These are phyloP conservation scores for Ogataea naganishii DNA, from an alignment of 805 yeast species.

Conservation along the genomic window DNA sequence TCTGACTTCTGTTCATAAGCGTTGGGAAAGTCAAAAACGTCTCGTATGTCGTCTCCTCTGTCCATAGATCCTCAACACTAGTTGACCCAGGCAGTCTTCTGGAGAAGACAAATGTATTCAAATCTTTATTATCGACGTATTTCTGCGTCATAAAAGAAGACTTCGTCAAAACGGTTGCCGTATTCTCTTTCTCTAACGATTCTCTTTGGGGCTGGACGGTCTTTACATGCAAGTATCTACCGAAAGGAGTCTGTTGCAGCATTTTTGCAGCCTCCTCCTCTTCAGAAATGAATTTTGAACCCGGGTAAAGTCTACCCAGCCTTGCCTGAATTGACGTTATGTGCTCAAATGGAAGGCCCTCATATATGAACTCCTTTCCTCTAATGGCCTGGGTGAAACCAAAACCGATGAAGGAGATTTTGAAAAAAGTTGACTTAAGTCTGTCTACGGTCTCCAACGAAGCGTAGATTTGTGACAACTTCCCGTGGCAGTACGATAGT, in stretches of 20 bases:
- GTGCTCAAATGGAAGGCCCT: conserved; percentile 83
- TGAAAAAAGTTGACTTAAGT: conserved; percentile 67
- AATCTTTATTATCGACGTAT: conserved; percentile 66
- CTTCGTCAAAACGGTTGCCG: conserved; percentile 16
- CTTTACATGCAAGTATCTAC: conserved; percentile 64
- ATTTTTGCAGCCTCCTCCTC: conserved; percentile 45
- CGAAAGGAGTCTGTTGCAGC: conserved; percentile 46
- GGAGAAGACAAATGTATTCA: conserved; percentile 60
- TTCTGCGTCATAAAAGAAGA: conserved; percentile 56
- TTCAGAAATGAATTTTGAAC: conserved; percentile 60
- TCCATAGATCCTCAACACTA: conserved; percentile 73
- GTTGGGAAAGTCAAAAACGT: conserved; percentile 78
- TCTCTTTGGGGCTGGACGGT: conserved; percentile 64
- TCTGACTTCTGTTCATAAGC: conserved; percentile 75
- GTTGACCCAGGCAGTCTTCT: conserved; percentile 68
- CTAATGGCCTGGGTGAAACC: conserved; percentile 78
- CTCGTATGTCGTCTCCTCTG: conserved; percentile 76
- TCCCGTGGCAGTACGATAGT: conserved; percentile 59
- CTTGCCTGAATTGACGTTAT: conserved; percentile 76
- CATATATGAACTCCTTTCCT: conserved; percentile 71
- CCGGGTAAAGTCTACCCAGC: conserved; percentile 67
- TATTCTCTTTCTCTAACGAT: too few species aligned
- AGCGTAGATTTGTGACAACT: conserved; percentile 58
- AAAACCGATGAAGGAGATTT: conserved; percentile 71
- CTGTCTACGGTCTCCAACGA: conserved; percentile 64